Percentiles rank a stretch among this genome's conserved stretches.
phyloP scores from a whole-genome alignment of 169 alveolate species.

The Eimeria falciformis region DNA sequence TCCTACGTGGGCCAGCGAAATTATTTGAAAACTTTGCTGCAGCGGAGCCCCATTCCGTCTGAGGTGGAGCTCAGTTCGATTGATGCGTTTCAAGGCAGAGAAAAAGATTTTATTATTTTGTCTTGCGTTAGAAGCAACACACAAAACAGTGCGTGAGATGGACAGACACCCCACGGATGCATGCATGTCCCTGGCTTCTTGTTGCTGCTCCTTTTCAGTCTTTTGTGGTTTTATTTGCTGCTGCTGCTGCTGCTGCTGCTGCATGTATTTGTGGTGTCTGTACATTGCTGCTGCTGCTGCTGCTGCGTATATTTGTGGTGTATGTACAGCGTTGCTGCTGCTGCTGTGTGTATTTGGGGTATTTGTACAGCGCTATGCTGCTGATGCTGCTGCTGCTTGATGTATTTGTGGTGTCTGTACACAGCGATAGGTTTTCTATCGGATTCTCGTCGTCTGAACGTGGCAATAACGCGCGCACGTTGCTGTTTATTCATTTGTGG shows the following conservation, averaged over 20 bases:
- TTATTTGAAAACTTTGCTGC: conserved; percentile 81
- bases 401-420: background rate
- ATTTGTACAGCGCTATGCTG: background rate
- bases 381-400: background rate
- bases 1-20: conserved; percentile 97
- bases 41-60: conserved; percentile 79
- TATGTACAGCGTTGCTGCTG: background rate
- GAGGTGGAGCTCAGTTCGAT: conserved; percentile 85
- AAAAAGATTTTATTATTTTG: conserved; percentile 86
- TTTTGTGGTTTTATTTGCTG: background rate
- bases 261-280: background rate
- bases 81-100: conserved; percentile 93
- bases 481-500: conserved; percentile 94
- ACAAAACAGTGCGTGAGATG: background rate
- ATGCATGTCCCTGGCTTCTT: too few relatives aligned
- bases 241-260: conserved; percentile 4
- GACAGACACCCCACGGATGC: background rate
- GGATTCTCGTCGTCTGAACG: conserved; percentile 95
- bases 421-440: conserved; percentile 93
- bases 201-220: too few relatives aligned
- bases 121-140: conserved; percentile 89
- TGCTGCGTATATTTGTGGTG: background rate
- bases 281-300: background rate
- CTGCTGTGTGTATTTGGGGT: background rate
- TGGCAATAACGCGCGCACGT: conserved; percentile 95